phyloP scores from a whole-genome alignment of 2,329 filamentous ascomycete species.

The Fusarium sp. region DNA sequence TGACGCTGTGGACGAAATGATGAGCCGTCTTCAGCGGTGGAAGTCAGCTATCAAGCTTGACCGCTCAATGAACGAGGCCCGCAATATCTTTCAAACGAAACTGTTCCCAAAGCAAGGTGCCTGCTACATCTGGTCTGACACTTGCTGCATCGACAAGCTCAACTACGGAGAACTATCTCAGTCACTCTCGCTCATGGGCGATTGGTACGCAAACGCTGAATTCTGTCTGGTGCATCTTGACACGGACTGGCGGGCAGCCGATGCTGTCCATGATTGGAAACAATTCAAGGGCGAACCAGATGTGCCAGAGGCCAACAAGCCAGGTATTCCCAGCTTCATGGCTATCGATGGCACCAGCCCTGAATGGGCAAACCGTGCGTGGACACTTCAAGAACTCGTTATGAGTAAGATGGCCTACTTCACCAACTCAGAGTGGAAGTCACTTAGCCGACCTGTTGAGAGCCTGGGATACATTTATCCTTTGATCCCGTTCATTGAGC shows the following conservation, averaged over 20 bases:
- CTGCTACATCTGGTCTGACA: conserved; percentile 12
- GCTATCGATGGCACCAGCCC: neutral
- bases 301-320: fast-evolving
- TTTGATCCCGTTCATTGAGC: conserved; percentile 4
- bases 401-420: conserved; percentile 18
- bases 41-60: conserved; percentile 12
- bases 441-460: conserved; percentile 5
- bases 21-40: conserved; percentile 5
- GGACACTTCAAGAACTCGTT: conserved; percentile 6
- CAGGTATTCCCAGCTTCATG: neutral
- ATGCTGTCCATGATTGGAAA: conserved; percentile 4
- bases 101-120: neutral
- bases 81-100: neutral
- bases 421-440: conserved; percentile 3
- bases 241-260: neutral
- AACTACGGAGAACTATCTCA: conserved; percentile 14
- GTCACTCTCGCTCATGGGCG: conserved; percentile 11
- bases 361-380: conserved; percentile 14
- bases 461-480: conserved; percentile 2
- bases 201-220: conserved; percentile 13
- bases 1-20: neutral
- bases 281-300: neutral
- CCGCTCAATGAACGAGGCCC: neutral
- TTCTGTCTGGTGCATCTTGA: conserved; percentile 14
- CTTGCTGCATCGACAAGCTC: conserved; percentile 11